Conservation (phyloP, 2,329 filamentous ascomycete genomes). For the Talaromyces sp. region DNA sequence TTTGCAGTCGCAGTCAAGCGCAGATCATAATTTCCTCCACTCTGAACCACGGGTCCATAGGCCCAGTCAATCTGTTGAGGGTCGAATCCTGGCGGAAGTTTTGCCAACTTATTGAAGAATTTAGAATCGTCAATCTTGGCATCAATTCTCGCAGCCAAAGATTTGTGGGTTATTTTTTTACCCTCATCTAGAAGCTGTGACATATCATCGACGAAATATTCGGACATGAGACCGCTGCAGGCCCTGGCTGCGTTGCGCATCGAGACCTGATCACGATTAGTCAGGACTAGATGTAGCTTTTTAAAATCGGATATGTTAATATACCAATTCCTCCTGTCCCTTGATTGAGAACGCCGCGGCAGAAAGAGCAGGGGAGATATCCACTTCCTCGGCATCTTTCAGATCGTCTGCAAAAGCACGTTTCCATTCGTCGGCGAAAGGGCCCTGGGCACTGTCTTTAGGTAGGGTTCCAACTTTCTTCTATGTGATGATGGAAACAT, state of each 20-base stretch:
- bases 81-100: constrained; percentile 83
- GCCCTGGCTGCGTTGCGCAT: constrained; percentile 94
- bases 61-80: constrained; percentile 89
- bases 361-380: constrained; percentile 78
- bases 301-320: neutral
- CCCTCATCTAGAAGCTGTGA: constrained; percentile 91
- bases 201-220: constrained; percentile 98
- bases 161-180: constrained; percentile 91
- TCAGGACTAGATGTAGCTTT: neutral
- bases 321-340: constrained; percentile 81
- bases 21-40: constrained; percentile 90
- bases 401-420: constrained; percentile 70
- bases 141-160: constrained; percentile 80
- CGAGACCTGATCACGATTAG: constrained; percentile 54
- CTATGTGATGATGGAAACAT: constrained; percentile 40
- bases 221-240: constrained; percentile 89
- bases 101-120: constrained; percentile 82
- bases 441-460: constrained; percentile 79
- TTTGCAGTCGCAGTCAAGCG: constrained; percentile 75
- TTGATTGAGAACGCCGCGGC: constrained; percentile 83
- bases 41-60: constrained; percentile 85
- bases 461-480: constrained; percentile 85
- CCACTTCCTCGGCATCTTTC: constrained; percentile 84
- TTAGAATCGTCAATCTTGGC: constrained; percentile 89
- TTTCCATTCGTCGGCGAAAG: constrained; percentile 96